phyloP scores from a whole-genome alignment of 192 early-diverging fungal species.

The Backusella luteola region DNA sequence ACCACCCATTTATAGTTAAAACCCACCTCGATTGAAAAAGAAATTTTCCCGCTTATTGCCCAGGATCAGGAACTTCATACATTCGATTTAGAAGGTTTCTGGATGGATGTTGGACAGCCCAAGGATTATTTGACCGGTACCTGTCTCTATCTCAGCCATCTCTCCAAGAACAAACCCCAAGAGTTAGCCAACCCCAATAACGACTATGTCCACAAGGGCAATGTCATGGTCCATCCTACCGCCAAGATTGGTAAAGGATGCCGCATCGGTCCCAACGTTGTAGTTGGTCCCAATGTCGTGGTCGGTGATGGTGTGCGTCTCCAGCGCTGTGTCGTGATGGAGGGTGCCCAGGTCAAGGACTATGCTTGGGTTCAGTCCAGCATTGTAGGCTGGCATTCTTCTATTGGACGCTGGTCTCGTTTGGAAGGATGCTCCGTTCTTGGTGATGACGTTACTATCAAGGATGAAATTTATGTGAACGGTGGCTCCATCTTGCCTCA shows the following conservation, averaged over 20 bases:
- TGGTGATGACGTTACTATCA: constrained; percentile 95
- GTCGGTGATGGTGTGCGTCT: constrained; percentile 96
- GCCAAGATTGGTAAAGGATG: constrained; percentile 95
- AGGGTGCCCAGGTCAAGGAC: constrained; percentile 81
- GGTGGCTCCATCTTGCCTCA: constrained; percentile 96
- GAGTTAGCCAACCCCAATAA: constrained; percentile 64
- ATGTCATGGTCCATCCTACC: constrained; percentile 89
- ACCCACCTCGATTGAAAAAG: constrained; percentile 98
- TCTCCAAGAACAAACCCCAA: constrained; percentile 76
- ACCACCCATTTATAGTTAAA: constrained; percentile 52
- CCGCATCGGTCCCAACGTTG: constrained; percentile 97
- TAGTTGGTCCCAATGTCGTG: constrained; percentile 87
- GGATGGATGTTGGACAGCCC: constrained; percentile 99
- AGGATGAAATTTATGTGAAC: constrained; percentile 93
- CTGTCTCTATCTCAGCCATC: constrained; percentile 84
- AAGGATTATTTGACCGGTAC: constrained; percentile 97
- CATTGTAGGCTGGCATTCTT: constrained; percentile 97
- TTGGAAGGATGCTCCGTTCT: constrained; percentile 93
- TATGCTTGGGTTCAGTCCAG: constrained; percentile 86
- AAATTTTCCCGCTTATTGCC: constrained; percentile 95
- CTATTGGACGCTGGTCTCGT: constrained; percentile 92
- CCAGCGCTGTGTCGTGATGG: constrained; percentile 85
- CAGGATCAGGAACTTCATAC: constrained; percentile 83
- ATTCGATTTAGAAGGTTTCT: constrained; percentile 94
- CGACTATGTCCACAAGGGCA: constrained; percentile 76